Base-by-base conservation (phyloP, 2,329 filamentous ascomycete genomes). In the Curvularia verruculosa region DNA sequence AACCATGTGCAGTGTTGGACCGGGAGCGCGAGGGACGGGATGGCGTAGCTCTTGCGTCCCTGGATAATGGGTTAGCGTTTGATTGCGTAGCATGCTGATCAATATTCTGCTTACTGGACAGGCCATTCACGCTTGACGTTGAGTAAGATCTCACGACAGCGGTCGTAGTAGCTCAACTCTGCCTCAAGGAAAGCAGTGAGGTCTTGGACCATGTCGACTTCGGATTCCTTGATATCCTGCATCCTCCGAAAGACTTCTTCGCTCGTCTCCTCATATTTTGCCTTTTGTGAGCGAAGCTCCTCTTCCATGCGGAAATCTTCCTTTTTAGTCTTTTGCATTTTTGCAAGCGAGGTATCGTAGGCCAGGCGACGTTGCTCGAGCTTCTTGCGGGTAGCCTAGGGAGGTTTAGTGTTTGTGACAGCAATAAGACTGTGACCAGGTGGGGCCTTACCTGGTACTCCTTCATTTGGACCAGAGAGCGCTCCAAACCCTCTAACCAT, bases 271-370 rank as follows among this genome's bases (percentile, higher is more conserved):
- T 98, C 95, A 72, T 96, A 98, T 79, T 98, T 98, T 68, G 91
- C 90, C 76, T 96, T 96, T 75, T 95, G 91, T 26, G 87, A 85
- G 54, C 94, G 89, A 52, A 96, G 85, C 77, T 98, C 94, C 74
- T 98, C 94, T 76, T 98, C 95, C 54, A 95, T 84, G 60, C 92
- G 85, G 80, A 95, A 96, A 75, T 98, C 94, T 71, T 98, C 94
- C 70, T 89, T 92, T 81, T 96, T 96, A 23, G 89, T 88, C 78
- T 96, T 97, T 71, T 96, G 89, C 86, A 96, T 88, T 81, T 96
- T 97, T 62, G 87, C 86, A 46, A 92, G 87, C 60, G 90, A 93
- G 31, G 94, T 89, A 75, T 98, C 94, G 76, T 96, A 97, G 61
- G 92, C 92, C 56, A 98, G 83, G 58, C 94, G 87, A 56, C 94